Evolutionary conservation across 768 basidiomycete genomes (phyloP), one percentile per base, ranked within the genome.

Genomic region (Collybia nuda): DNA sequence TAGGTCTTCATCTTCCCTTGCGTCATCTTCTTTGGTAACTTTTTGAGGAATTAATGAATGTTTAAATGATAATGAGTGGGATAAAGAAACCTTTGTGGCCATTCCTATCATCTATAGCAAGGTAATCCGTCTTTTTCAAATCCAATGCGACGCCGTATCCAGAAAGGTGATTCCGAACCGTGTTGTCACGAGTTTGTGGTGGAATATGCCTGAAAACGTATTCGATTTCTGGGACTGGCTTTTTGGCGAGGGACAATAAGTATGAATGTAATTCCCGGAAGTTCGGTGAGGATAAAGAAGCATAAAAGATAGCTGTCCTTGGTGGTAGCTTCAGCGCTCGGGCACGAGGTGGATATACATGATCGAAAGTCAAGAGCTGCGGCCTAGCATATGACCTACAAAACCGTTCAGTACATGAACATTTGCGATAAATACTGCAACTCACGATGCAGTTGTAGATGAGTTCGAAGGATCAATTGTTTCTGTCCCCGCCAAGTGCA

Each of bases 81-180:
- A 11, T 11, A 14, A 5, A 28, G 6, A 32, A 3, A 32, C 32
- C 32, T 32, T 32, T 32, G 14, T 32, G 32, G 32, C 12, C 12
- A 44, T 78, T 66, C 40, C 97, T 74, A 65, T 99, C 97, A 62
- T 99, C 97, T 6, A 98, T 71, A 3, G 88, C 93, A 11, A 98
- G 79, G 63, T 98, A 99, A 60, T 99, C 97, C 78, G 84, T 97
- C 72, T 95, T 97, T 76, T 99, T 99, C 58, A 99, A 68, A 57
- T 96, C 93, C 47, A 99, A 72, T 18, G 88, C 78, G 6, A 95
- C 95, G 2, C 97, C 97, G 58, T 93, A 99, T 4, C 96, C 96
- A 2, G 88, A 84, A 6, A 99, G 71, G 60, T 79, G 76, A 51
- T 68, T 79, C 4, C 68, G 62, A 18, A 65, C 56, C 1, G 59